Percentiles rank a stretch among this genome's conserved stretches.
Evolutionary conservation across 352 stramenopile genomes (phyloP).

Genomic region (Phytophthora kernoviae): DNA sequence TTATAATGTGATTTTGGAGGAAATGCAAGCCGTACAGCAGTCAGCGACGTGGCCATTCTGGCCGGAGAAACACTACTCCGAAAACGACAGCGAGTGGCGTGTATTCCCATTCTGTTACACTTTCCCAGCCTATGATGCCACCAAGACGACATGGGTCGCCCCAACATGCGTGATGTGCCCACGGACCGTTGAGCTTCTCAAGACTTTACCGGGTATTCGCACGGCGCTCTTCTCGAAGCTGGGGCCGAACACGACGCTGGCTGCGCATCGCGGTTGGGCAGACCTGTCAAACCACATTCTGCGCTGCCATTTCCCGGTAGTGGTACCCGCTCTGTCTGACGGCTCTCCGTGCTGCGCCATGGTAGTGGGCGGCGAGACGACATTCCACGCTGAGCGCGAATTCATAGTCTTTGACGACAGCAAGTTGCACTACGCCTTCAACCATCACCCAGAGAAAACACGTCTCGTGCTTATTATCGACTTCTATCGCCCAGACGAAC

Average conservation of each 20-base stretch:
- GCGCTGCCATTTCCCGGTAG: slow-evolving; percentile 76
- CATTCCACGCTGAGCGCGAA: slow-evolving; percentile 72
- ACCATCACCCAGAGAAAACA: slow-evolving; percentile 68
- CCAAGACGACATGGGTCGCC: slow-evolving; percentile 84
- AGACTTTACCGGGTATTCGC: slow-evolving; percentile 65
- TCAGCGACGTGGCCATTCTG: slow-evolving; percentile 77
- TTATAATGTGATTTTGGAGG: slow-evolving; percentile 76
- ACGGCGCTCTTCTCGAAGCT: slow-evolving; percentile 92
- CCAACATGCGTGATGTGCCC: slow-evolving; percentile 80
- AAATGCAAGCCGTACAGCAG: slow-evolving; percentile 68
- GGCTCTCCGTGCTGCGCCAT: slow-evolving; percentile 73
- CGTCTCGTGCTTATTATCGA: slow-evolving; percentile 89
- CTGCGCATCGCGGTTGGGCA: slow-evolving; percentile 83
- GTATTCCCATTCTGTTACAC: slow-evolving; percentile 93
- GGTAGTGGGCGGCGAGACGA: slow-evolving; percentile 75
- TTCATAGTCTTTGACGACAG: slow-evolving; percentile 92
- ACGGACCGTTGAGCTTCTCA: slow-evolving; percentile 74
- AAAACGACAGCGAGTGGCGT: slow-evolving; percentile 74
- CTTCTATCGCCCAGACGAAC: slow-evolving; percentile 79
- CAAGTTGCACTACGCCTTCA: slow-evolving; percentile 91
- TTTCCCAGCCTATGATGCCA: slow-evolving; percentile 86
- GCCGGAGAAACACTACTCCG: slow-evolving; percentile 86
- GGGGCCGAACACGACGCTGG: slow-evolving; percentile 74
- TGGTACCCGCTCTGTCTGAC: slow-evolving; percentile 61
- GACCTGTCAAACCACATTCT: slow-evolving; percentile 92